These are phyloP conservation scores for Diplodia sapinea DNA, from an alignment of 2,329 filamentous ascomycete genomes.

Conservation along the genomic window DNA sequence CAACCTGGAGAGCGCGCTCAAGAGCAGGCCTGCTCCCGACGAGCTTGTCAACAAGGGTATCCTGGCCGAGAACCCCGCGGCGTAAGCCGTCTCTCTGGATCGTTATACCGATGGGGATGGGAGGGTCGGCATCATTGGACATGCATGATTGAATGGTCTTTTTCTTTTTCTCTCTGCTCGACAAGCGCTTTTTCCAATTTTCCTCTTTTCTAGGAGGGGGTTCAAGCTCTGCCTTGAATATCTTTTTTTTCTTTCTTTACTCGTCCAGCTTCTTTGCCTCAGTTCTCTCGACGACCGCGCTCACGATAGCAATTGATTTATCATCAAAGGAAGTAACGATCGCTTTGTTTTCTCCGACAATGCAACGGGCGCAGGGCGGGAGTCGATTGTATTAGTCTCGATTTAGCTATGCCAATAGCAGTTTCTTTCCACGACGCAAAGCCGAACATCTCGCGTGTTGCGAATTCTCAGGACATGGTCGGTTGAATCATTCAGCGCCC, in stretches of 20 bases:
- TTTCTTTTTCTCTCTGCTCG: neutral
- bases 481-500: too few relatives aligned
- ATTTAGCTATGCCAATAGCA: conserved; percentile 18
- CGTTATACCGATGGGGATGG: neutral
- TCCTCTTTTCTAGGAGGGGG: neutral
- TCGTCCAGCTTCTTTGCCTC: neutral
- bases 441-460: too few relatives aligned
- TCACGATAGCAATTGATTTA: conserved; percentile 14
- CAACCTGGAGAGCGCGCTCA: conserved; percentile 84
- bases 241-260: neutral
- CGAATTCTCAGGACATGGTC: too few relatives aligned
- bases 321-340: conserved; percentile 23
- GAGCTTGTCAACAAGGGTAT: conserved; percentile 80
- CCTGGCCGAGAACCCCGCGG: conserved; percentile 55
- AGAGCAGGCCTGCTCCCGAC: conserved; percentile 76
- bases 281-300: conserved; percentile 10
- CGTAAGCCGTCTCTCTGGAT: neutral
- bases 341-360: conserved; percentile 5
- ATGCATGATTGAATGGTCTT: conserved; percentile 26
- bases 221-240: conserved; percentile 1
- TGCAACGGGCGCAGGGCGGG: conserved; percentile 1
- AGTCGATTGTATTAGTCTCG: conserved; percentile 25
- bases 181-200: neutral
- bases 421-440: neutral
- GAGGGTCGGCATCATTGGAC: neutral